Percentiles rank a stretch among this genome's conserved stretches.
Evolutionary conservation across 2,329 filamentous ascomycete species (phyloP).

Genomic region (Trichoderma harzianum): DNA sequence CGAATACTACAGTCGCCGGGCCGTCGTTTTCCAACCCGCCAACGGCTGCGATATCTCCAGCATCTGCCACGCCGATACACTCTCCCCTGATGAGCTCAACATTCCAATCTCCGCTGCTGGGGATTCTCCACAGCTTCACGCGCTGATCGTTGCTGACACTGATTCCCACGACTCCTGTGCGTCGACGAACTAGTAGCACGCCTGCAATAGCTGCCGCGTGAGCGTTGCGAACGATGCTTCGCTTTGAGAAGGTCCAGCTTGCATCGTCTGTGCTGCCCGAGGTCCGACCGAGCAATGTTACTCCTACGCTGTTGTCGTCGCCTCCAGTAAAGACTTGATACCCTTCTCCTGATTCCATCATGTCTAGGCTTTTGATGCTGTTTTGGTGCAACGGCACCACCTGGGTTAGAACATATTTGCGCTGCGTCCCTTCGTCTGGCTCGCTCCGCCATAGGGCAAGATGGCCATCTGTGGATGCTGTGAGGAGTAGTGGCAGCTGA

Average conservation of each 20-base stretch:
- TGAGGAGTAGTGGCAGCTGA: slow-evolving; percentile 48
- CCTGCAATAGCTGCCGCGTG: slow-evolving; percentile 72
- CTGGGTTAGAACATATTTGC: slow-evolving; percentile 29
- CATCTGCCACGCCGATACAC: slow-evolving; percentile 60
- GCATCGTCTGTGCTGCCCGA: slow-evolving; percentile 19
- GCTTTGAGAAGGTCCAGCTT: slow-evolving; percentile 25
- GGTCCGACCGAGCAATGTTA: slow-evolving; percentile 40
- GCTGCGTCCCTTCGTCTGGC: background rate
- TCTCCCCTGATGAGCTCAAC: slow-evolving; percentile 45
- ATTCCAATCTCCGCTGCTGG: slow-evolving; percentile 21
- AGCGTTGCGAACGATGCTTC: slow-evolving; percentile 43
- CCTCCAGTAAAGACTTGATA: slow-evolving; percentile 69
- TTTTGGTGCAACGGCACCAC: slow-evolving; percentile 68
- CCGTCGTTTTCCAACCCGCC: slow-evolving; percentile 8
- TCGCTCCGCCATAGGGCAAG: slow-evolving; percentile 41
- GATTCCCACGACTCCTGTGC: slow-evolving; percentile 31
- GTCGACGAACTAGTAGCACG: slow-evolving; percentile 36
- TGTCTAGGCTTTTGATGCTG: slow-evolving; percentile 66
- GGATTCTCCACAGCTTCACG: slow-evolving; percentile 53
- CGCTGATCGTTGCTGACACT: slow-evolving; percentile 60
- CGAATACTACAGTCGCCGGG: slow-evolving; percentile 36
- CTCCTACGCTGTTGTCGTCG: slow-evolving; percentile 78
- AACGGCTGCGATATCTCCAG: slow-evolving; percentile 49
- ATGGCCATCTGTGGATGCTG: slow-evolving; percentile 78
- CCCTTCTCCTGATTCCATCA: slow-evolving; percentile 33